phyloP scores from a whole-genome alignment of 1,284 basidiomycete species.

The Porodaedalea pini region DNA sequence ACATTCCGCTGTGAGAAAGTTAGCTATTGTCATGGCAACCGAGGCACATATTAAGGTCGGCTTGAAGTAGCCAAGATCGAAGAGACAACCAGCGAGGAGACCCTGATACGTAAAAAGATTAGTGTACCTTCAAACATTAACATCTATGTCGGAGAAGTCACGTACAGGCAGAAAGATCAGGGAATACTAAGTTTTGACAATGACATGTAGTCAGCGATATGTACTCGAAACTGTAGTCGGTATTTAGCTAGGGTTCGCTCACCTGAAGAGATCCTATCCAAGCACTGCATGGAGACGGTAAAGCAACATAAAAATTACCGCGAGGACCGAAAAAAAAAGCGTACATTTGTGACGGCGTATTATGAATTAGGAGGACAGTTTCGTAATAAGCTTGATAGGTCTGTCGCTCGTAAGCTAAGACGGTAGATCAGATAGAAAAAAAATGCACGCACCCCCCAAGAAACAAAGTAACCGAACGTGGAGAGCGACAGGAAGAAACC shows the following conservation, averaged over 20 bases:
- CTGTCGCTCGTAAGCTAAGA: constrained; percentile 27
- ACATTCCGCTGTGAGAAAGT: constrained; percentile 54
- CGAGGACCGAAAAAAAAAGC: constrained; percentile 24
- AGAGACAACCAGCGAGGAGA: constrained; percentile 45
- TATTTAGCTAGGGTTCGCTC: neutral
- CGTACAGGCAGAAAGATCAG: neutral
- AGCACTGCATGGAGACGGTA: constrained; percentile 22
- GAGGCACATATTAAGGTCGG: constrained; percentile 42
- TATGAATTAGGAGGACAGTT: constrained; percentile 35
- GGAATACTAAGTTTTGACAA: neutral
- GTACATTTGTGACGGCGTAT: constrained; percentile 31
- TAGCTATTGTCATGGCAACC: constrained; percentile 41
- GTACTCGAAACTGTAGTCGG: no score
- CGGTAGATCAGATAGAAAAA: neutral
- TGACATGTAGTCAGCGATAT: constrained; percentile 18
- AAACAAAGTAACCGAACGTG: constrained; percentile 40
- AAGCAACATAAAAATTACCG: constrained; percentile 21
- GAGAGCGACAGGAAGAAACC: constrained; percentile 1
- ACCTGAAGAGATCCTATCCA: constrained; percentile 40
- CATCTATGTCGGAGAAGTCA: constrained; percentile 16
- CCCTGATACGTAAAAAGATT: constrained; percentile 25
- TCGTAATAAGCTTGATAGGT: constrained; percentile 55
- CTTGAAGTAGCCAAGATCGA: constrained; percentile 55
- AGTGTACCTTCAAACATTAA: neutral
- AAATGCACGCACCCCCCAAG: constrained; percentile 36